phyloP scores from a whole-genome alignment of 352 stramenopile species.

The Pythium sukuiense region DNA sequence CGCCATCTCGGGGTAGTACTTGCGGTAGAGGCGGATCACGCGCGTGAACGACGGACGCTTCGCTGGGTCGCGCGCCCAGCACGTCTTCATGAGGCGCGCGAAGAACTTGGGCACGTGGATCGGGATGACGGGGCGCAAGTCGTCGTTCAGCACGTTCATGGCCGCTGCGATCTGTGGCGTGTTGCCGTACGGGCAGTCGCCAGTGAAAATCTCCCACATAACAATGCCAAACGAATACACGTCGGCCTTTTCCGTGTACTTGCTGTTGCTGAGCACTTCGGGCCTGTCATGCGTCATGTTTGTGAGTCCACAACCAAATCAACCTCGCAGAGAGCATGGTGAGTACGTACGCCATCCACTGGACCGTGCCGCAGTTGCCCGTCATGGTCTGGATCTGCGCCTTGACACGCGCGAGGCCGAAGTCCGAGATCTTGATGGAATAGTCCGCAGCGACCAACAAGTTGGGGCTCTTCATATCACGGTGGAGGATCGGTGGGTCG shows the following conservation, averaged over 20 bases:
- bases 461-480: conserved; percentile 91
- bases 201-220: conserved; percentile 92
- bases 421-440: conserved; percentile 91
- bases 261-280: conserved; percentile 87
- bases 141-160: conserved; percentile 77
- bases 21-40: conserved; percentile 56
- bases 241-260: conserved; percentile 93
- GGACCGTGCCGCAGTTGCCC: conserved; percentile 86
- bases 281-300: conserved; percentile 35
- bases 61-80: conserved; percentile 74
- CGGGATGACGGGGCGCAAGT: conserved; percentile 68
- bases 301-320: not conserved
- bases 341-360: conserved; percentile 84
- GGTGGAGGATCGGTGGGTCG: conserved; percentile 83
- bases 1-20: conserved; percentile 26
- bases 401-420: conserved; percentile 91
- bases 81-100: conserved; percentile 70
- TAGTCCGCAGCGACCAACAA: conserved; percentile 83
- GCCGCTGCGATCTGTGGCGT: conserved; percentile 89
- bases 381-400: conserved; percentile 92
- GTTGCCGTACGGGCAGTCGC: conserved; percentile 87
- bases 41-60: conserved; percentile 69
- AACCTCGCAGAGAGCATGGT: not conserved
- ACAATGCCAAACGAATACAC: conserved; percentile 94
- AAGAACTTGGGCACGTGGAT: conserved; percentile 66